Base-by-base conservation (phyloP, 495 filamentous ascomycete genomes). In the Apiosordaria backusii region DNA sequence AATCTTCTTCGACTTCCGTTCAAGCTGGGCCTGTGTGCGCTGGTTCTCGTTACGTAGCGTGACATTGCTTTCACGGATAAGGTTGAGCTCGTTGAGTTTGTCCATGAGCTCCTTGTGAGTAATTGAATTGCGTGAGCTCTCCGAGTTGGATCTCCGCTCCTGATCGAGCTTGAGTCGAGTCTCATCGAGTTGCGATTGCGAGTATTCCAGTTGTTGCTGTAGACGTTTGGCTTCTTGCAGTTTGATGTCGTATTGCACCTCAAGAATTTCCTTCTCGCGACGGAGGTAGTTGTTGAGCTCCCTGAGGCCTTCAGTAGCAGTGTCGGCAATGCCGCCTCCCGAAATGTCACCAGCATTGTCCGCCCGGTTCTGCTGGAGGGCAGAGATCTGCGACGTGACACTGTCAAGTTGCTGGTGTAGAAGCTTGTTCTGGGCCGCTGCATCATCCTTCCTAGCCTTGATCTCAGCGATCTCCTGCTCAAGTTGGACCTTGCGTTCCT, bases 201-300 rank as follows among this genome's bases (percentile, higher is more conserved):
- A 83, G 78, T 97, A 91, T 61, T 96, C 90, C 21, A 97, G 82
- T 69, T 98, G 92, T 64, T 97, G 92, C 67, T 93, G 89, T 4
- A 97, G 78, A 26, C 96, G 86, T 75, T 92, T 96, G 61, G 85
- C 82, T 72, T 97, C 95, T 72, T 97, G 90, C 0, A 88, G 80
- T 58, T 92, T 91, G 35, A 97, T 83, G 67, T 97, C 92, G 66
- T 91, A 92, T 72, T 98, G 93, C 6, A 97, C 92, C 65, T 98
- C 93, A 3, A 97, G 87, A 70, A 99, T 98, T 71, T 98, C 93
- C 79, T 97, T 98, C 79, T 98, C 96, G 55, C 91, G 87, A n/a
- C 96, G 88, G 62, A 98, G 80, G 77, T 92, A 98, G 60, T 86
- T 88, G 77, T 96, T 93, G 50, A 98, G 84, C 71, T 97, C 92